Percentiles rank a stretch among this genome's conserved stretches.
These are phyloP conservation scores for Leucocoprinus sp. DNA, from an alignment of 768 basidiomycete species.

Conservation along the genomic window DNA sequence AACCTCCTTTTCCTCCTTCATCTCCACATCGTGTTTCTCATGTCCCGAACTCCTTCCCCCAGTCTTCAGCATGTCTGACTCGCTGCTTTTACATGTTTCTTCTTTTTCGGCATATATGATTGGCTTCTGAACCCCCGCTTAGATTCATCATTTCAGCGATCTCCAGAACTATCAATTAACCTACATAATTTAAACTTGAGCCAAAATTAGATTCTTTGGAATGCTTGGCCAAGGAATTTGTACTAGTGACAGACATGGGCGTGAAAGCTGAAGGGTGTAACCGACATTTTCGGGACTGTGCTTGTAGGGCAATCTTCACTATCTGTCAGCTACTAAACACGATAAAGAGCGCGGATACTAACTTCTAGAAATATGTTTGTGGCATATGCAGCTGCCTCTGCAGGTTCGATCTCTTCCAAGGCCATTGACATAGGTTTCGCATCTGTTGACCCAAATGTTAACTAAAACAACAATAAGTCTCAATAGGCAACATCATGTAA, in stretches of 20 bases:
- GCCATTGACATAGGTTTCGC: constrained; percentile 48
- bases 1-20: constrained; percentile 7
- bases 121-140: neutral
- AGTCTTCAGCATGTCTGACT: neutral
- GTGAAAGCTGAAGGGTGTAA: constrained; percentile 33
- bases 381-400: constrained; percentile 54
- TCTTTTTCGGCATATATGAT: neutral
- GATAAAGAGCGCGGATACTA: constrained; percentile 18
- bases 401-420: constrained; percentile 45
- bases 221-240: neutral
- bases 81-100: neutral
- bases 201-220: neutral
- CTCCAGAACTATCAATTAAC: neutral
- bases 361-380: constrained; percentile 53
- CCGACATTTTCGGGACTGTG: constrained; percentile 55
- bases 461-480: constrained; percentile 26
- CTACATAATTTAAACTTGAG: neutral
- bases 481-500: neutral
- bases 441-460: constrained; percentile 48
- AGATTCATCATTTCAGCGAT: neutral
- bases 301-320: constrained; percentile 61
- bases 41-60: neutral
- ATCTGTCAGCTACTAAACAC: neutral
- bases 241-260: constrained; percentile 17
- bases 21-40: neutral